These are phyloP conservation scores for Ogataea nonfermentans DNA, from an alignment of 805 yeast species.

Conservation along the genomic window DNA sequence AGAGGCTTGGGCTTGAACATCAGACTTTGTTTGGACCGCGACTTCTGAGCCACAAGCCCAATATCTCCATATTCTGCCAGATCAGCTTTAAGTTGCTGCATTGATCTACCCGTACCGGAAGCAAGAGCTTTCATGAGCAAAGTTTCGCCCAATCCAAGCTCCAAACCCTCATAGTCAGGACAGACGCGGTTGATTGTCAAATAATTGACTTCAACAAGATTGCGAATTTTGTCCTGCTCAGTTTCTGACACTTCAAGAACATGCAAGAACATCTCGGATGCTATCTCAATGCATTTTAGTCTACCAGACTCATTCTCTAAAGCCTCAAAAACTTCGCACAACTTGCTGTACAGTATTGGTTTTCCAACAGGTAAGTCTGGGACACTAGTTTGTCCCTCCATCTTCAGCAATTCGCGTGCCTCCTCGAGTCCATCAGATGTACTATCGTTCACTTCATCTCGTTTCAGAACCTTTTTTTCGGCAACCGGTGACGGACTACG, in stretches of 20 bases:
- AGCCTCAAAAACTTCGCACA: constrained; percentile 68
- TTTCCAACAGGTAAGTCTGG: constrained; percentile 12
- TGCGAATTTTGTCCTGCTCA: constrained; percentile 25
- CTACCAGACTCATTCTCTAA: constrained; percentile 82
- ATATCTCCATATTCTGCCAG: constrained; percentile 83
- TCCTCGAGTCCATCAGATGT: constrained; percentile 23
- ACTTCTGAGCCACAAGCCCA: constrained; percentile 82
- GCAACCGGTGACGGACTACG: constrained; percentile 11
- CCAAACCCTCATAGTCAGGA: constrained; percentile 95
- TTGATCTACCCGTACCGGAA: constrained; percentile 83
- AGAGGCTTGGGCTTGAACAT: constrained; percentile 91
- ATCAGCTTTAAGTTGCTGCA: constrained; percentile 67
- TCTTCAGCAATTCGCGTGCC: constrained; percentile 19
- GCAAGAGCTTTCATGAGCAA: constrained; percentile 82
- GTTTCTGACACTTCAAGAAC: constrained; percentile 54
- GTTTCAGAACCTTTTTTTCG: constrained; percentile 1
- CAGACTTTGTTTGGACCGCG: constrained; percentile 82
- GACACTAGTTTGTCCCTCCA: constrained; percentile 4
- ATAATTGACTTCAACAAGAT: constrained; percentile 70
- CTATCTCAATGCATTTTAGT: constrained; percentile 71
- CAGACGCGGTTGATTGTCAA: constrained; percentile 86
- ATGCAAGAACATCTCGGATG: constrained; percentile 68
- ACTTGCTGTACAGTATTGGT: constrained; percentile 37
- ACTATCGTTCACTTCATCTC: constrained; percentile 1
- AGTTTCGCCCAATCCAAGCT: constrained; percentile 91